phyloP scores from a whole-genome alignment of 225 moss, liverwort and hornwort species.

The Bryoerythrophyllum caledonicum region DNA sequence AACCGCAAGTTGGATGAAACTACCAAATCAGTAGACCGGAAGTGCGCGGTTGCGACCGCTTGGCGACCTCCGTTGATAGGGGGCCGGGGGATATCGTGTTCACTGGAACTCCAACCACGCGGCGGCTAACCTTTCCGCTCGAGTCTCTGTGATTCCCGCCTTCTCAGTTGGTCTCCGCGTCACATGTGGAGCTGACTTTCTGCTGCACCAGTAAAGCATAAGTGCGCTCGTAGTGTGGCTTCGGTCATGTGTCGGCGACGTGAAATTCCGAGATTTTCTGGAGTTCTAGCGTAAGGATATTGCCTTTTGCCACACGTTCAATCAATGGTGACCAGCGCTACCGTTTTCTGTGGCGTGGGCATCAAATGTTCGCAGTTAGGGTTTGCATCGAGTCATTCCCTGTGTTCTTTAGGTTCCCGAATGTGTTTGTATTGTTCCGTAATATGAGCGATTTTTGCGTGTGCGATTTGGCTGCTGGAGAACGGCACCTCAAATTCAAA shows the following conservation, averaged over 20 bases:
- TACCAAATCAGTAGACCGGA: not conserved
- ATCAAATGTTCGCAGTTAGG: no score
- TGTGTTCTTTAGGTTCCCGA: no score
- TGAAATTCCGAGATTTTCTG: not conserved
- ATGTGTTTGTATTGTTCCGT: no score
- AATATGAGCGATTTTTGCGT: no score
- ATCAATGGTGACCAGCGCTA: not conserved
- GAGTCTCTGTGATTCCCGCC: not conserved
- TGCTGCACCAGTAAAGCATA: not conserved
- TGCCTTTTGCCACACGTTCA: slow-evolving; percentile 3
- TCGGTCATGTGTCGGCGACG: slow-evolving; percentile 5
- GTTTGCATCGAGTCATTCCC: no score
- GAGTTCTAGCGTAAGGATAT: not conserved
- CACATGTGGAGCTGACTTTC: not conserved
- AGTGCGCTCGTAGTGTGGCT: not conserved
- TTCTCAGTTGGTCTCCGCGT: not conserved
- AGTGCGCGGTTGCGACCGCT: not conserved
- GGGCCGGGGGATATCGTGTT: no score
- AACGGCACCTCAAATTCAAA: no score
- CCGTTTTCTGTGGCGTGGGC: not conserved
- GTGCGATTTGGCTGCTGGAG: no score
- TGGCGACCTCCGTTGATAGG: not conserved
- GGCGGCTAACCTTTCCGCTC: no score
- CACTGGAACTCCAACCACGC: not conserved
- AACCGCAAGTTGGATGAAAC: no score